Percentiles rank a stretch among this genome's conserved stretches.
phyloP scores from a whole-genome alignment of 2,329 filamentous ascomycete species.

The Xylariaceae sp. region DNA sequence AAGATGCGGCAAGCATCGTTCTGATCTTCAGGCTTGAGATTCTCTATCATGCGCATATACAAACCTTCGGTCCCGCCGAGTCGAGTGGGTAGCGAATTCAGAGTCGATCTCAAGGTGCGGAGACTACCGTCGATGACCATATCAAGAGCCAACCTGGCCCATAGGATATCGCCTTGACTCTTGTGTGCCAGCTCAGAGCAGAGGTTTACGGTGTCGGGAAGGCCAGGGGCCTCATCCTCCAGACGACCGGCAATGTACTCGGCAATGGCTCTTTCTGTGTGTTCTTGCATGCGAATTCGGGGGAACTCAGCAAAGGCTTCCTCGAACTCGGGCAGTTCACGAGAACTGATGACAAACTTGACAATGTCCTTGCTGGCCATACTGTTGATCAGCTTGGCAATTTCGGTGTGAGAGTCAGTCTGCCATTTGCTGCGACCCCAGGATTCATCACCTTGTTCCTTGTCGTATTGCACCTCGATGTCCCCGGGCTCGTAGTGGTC shows the following conservation, averaged over 20 bases:
- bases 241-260: conserved; percentile 29
- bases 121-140: conserved; percentile 31
- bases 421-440: conserved; percentile 31
- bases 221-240: conserved; percentile 28
- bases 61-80: conserved; percentile 31
- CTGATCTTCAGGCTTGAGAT: conserved; percentile 25
- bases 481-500: conserved; percentile 29
- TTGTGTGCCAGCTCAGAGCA: conserved; percentile 28
- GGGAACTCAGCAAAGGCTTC: conserved; percentile 24
- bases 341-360: conserved; percentile 29
- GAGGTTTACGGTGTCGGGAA: conserved; percentile 28
- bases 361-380: conserved; percentile 28
- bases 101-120: conserved; percentile 24
- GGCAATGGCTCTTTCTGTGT: conserved; percentile 29
- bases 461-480: conserved; percentile 27
- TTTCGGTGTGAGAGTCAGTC: conserved; percentile 28
- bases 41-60: conserved; percentile 33
- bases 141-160: conserved; percentile 30
- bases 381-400: conserved; percentile 26
- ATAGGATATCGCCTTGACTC: conserved; percentile 29
- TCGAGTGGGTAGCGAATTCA: conserved; percentile 29
- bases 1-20: conserved; percentile 29
- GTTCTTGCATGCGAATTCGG: conserved; percentile 27
- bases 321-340: conserved; percentile 29
- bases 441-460: conserved; percentile 27